These are phyloP conservation scores for Hyaloperonospora brassicae DNA, from an alignment of 352 stramenopile genomes.

Conservation along the genomic window DNA sequence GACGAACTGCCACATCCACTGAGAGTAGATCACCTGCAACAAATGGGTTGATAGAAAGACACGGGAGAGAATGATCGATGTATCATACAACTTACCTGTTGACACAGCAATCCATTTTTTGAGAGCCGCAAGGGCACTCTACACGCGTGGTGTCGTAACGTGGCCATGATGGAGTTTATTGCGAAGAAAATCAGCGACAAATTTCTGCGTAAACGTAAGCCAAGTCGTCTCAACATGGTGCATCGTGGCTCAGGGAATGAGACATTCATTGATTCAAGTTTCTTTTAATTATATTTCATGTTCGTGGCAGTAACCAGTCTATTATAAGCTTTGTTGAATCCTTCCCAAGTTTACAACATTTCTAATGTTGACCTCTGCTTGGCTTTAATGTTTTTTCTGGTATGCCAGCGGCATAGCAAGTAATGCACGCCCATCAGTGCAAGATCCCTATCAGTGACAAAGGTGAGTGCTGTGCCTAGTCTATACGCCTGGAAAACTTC, in stretches of 20 bases:
- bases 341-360: not conserved
- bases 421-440: no score
- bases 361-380: not conserved
- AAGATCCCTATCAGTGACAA: no score
- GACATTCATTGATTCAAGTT: no score
- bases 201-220: no score
- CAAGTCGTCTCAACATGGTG: no score
- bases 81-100: not conserved
- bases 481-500: not conserved
- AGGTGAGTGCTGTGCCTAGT: not conserved
- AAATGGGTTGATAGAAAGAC: no score
- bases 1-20: no score
- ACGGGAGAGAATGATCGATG: not conserved
- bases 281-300: no score
- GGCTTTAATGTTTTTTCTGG: not conserved
- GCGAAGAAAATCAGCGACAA: not conserved
- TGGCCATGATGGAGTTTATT: not conserved
- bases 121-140: not conserved
- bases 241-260: no score
- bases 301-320: not conserved
- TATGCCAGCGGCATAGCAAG: no score
- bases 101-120: not conserved
- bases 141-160: not conserved
- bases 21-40: no score
- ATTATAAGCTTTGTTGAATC: not conserved